Evolutionary conservation across 805 yeast species (phyloP), one percentile per base, ranked within the genome.

Genomic region (Cyberlindnera sargentensis): DNA sequence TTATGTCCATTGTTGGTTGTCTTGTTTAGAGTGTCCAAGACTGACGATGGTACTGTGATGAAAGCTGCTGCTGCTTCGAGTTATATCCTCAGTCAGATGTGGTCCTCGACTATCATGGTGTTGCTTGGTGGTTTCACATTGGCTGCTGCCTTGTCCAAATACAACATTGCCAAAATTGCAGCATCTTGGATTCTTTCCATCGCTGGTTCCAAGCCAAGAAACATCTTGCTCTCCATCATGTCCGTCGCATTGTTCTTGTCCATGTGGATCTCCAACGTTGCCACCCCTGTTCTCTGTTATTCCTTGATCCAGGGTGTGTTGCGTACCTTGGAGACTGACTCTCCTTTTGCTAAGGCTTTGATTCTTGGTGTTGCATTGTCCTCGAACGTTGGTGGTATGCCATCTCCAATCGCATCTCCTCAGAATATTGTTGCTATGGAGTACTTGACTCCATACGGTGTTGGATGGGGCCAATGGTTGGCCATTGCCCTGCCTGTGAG

Each of bases 241-340:
- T 65, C 73, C 34, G 93, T 91, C 23, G 81, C 96, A 0, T 72
- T 90, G 46, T 81, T 90, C 61, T 71, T 88, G 43, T 80, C 95
- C 5, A 89, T 91, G 86, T 90, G 96, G 95, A 90, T 91, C 47
- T 84, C 95, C 26, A 91, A 91, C 64, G 98, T 91, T 37, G 98
- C 98, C 1, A 87, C 97, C 1, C 98, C 98, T 0, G 96, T 91
- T 4, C 71, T 91, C 45, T 85, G 95, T 61, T 87, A 76, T 56
- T 87, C 96, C 2, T 78, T 91, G 47, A 78, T 89, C 45, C 90
- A 85, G 61, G 96, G 97, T 3, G 71, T 91, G 25, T 67, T 91
- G 49, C 76, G 95, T 52, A 82, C 91, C 2, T 65, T 89, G 36
- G 86, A 90, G 10, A 76, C 80, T 23, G 80, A 78, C 29, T 78